Percentiles rank a stretch among this genome's conserved stretches.
phyloP scores from a whole-genome alignment of 2,329 filamentous ascomycete species.

The Hymenoscyphus infarciens region DNA sequence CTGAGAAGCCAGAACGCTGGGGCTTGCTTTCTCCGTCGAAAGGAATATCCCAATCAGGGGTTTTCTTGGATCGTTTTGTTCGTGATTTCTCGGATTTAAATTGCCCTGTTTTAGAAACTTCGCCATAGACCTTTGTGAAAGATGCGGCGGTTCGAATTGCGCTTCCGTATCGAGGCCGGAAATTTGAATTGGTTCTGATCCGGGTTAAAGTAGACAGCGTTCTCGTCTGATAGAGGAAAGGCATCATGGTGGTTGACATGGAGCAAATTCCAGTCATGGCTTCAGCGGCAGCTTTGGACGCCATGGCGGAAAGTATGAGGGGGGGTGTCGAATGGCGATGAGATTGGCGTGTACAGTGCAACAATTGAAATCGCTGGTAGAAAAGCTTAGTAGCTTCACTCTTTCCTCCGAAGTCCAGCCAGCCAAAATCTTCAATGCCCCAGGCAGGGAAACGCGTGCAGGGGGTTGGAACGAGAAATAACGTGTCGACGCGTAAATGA shows the following conservation, averaged over 20 bases:
- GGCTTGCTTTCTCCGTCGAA: background rate
- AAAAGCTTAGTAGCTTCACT: background rate
- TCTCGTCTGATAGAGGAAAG: conserved; percentile 70
- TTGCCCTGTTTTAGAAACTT: background rate
- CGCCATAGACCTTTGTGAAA: background rate
- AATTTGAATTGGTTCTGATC: conserved; percentile 15
- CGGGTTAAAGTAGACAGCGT: conserved; percentile 45
- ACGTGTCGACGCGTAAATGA: conserved; percentile 6
- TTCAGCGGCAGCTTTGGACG: conserved; percentile 3
- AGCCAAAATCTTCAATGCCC: background rate
- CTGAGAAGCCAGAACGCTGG: background rate
- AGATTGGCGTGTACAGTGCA: background rate
- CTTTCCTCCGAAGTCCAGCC: background rate
- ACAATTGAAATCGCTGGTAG: background rate
- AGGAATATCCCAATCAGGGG: conserved; percentile 3
- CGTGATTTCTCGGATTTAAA: background rate
- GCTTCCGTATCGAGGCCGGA: background rate
- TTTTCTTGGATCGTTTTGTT: background rate
- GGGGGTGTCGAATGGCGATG: background rate
- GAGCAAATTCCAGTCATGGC: background rate
- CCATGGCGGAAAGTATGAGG: background rate
- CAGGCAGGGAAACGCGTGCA: background rate
- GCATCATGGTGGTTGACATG: conserved; percentile 45
- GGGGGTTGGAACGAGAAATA: background rate
- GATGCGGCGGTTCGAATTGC: background rate